Base-by-base conservation (phyloP, 352 stramenopile species). In the Phytophthora pluvialis region DNA sequence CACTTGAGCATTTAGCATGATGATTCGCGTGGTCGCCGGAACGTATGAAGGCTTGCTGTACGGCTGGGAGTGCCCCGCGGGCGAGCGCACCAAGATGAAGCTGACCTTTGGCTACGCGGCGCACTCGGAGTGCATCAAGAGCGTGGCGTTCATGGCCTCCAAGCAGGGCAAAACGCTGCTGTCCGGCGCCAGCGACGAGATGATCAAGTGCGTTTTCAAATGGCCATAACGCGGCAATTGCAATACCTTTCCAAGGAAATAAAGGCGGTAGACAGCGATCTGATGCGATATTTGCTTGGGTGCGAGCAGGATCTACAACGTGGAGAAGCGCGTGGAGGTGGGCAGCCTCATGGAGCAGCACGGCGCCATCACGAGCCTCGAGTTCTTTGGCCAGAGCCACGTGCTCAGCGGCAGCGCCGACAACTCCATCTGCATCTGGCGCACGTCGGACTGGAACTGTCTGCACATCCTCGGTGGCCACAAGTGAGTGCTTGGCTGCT, bases 381-480 rank as follows among this genome's bases (percentile, higher is more conserved):
- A 92, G 69, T 95, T 95, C 63, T 94, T 93, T 60, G 82, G 87
- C 8, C 78, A 94, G 63, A 94, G 82, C 60, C 84, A 96, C 68
- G 66, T 97, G 57, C 84, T 97, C 42, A 97, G 89, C 43, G 89
- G 86, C 28, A 94, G 88, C 49, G 83, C 81, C 9, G 89, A 97
- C 79, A 87, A 94, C 54, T 93, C 86, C 31, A 94, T 97, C 52
- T 95, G 86, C 47, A 94, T 97, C 45, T 97, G 89, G 89, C 87
- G 89, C 55, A 94, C 86, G 42, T 89, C 86, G 3, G 89, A 97
- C 64, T 97, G 89, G 89, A 94, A 95, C 56, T 94, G 87, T 45
- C 42, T 97, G 48, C 88, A 95, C 68, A 95, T 94, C 64, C 86
- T 97, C 32, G 88, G 88, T 67, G 86, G 88, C 52, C 88, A 95